Evolutionary conservation across 169 alveolate genomes (phyloP), one percentile per base, ranked within the genome.

Genomic region (Eimeria nieschulzi): DNA sequence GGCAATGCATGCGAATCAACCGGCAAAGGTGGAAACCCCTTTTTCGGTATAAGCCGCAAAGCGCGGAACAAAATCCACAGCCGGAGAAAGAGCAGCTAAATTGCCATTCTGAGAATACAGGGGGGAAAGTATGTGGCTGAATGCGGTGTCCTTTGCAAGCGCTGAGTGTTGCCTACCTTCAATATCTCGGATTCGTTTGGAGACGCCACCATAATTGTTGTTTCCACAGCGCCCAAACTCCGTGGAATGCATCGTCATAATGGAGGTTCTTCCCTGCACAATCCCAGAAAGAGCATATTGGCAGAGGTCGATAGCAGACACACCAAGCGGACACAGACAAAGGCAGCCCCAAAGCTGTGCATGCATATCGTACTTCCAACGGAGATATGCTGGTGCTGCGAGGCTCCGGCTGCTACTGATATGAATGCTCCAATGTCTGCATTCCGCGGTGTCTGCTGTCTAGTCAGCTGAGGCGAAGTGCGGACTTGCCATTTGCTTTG

Each of bases 201-300:
- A 93, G 19, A 93, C 95, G 21, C 97, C 97, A 5, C 96, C 97
- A 56, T 83, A 95, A 51, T 93, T 92, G 73, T 92, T 95, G 92
- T 95, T 95, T 46, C 97, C 97, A 55, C 97, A 95, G 21, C 97
- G 94, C 51, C 97, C 97, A 23, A 94, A 94, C 91, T 95, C 97
- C 21, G 97, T 95, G 54, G 97, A 95, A 94, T 95, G 97, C 91
- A 95, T 92, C 61, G 97, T 95, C 15, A 95, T 83, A 46, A 95
- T 92, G 25, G 95, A 90, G 70, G 94, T 94, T 71, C 95, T 82
- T 15, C 94, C 92, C 82, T 88, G 84, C 92, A 56, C 71, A 59
- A 59, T n/a, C 66, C 66, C 13, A 17, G 19, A 59, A 5, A 59
- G 66, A 59, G 66, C 21, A 59, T 1, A 10, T 17, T 17, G 66